Conservation (phyloP, 2,329 filamentous ascomycete genomes). For the Shiraia sp. region DNA sequence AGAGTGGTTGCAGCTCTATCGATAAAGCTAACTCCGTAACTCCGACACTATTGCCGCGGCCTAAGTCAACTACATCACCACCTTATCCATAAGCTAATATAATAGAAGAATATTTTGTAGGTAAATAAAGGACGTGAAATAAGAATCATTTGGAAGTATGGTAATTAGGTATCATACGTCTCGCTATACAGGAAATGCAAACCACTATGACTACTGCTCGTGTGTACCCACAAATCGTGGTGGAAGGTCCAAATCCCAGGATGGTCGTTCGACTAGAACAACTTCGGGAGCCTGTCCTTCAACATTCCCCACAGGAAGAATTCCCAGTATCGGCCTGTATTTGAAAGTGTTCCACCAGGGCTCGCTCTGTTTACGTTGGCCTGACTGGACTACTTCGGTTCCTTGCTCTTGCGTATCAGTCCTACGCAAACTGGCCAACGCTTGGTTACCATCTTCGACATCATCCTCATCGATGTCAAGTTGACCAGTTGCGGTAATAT, state of each 20-base stretch:
- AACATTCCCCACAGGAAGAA: constrained; percentile 57
- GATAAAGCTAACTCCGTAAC: constrained; percentile 3
- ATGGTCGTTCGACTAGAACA: constrained; percentile 82
- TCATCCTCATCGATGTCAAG: constrained; percentile 30
- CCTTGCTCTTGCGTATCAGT: constrained; percentile 22
- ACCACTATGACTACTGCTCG: constrained; percentile 25
- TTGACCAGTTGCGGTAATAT: constrained; percentile 32
- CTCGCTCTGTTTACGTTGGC: constrained; percentile 25
- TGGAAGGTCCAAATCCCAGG: constrained; percentile 79
- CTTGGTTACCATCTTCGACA: constrained; percentile 37
- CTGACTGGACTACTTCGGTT: constrained; percentile 19
- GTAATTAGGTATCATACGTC: constrained; percentile 6
- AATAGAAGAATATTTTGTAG: too few species aligned
- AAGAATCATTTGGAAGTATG: not conserved
- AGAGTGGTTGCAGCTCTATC: not conserved
- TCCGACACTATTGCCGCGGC: constrained; percentile 1
- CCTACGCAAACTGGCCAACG: constrained; percentile 32
- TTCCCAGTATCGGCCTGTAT: constrained; percentile 89
- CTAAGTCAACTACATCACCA: not conserved
- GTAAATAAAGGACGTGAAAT: not conserved
- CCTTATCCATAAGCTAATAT: not conserved
- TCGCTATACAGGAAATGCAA: not conserved
- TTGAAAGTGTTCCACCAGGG: constrained; percentile 83
- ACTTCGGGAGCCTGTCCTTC: constrained; percentile 67
- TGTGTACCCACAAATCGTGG: constrained; percentile 59